Percentiles rank a stretch among this genome's conserved stretches.
Conservation (phyloP, 139 green algal genomes). For the Chlorella sorokiniana region DNA sequence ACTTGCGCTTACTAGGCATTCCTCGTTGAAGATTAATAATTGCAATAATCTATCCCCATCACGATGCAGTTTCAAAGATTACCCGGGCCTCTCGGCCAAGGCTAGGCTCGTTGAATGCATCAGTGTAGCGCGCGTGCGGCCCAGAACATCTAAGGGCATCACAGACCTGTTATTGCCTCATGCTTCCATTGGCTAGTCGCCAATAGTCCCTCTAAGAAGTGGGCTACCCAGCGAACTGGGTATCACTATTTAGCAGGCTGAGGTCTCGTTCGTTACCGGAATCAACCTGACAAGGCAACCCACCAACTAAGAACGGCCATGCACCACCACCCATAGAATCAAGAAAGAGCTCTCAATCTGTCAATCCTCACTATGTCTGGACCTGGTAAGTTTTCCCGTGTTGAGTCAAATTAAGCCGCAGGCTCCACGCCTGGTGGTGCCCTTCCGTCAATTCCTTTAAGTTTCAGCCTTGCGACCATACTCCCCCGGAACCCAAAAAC, state of each 20-base stretch:
- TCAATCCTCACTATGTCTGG: no score
- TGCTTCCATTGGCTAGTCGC: constrained; percentile 94
- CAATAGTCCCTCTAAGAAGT: constrained; percentile 97
- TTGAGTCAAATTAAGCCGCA: no score
- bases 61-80: no score
- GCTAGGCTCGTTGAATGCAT: constrained; percentile 94
- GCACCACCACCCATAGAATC: no score
- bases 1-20: constrained; percentile 97
- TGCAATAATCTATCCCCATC: constrained; percentile 97
- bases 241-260: constrained; percentile 95
- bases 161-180: constrained; percentile 99
- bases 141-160: constrained; percentile 99
- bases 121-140: constrained; percentile 98
- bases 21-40: constrained; percentile 98
- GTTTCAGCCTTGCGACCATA: no score
- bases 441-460: no score
- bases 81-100: constrained; percentile 84
- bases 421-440: no score
- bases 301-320: no score
- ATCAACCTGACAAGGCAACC: constrained; percentile 97
- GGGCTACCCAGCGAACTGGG: constrained; percentile 48
- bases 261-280: constrained; percentile 98
- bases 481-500: no score
- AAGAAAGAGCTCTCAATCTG: no score
- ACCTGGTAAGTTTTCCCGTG: no score